Evolutionary conservation across 1,284 basidiomycete species (phyloP), one percentile per base, ranked within the genome.

Genomic region (Phellinidium pouzarii): DNA sequence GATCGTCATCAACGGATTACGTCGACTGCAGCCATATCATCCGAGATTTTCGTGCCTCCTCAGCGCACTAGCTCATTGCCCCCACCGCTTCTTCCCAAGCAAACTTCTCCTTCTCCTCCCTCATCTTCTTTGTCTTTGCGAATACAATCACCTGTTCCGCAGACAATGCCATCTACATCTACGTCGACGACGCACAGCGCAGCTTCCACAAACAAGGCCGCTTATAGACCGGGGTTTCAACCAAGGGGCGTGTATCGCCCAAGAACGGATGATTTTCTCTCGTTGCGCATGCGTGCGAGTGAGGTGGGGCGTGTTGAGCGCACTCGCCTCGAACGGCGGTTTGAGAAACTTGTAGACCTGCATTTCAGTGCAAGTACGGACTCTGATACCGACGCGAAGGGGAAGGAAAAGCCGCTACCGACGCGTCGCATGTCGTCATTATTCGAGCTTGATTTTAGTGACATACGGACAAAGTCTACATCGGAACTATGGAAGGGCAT

Each of bases 271-370:
- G 86, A 90, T 52, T 94, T 89, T 61, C 55, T 82, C n/a, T 75
- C 74, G 8, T 64, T 74, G 2, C 79, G 91, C 43, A 76, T 71
- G 45, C 59, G 64, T 3, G 75, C 73, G 44, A 76, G 75, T 8
- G 81, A 84, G 46, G 78, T 75, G n/a, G 75, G 77, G 26, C 78
- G 84, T 23, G 75, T 89, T 40, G 91, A 94, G 64, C 79, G 84
- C 40, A 86, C 88, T 25, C 80, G 93, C 57, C 68, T 94, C 5
- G 86, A 88, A 58, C 73, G 91, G 48, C 75, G 91, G 31, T 75
- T 94, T 53, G 91, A 92, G 63, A 94, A 94, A 71, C 75, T 94
- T 38, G 84, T 94, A 50, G 75, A 78, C 48, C 70, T 94, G 5
- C 91, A 94, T 67, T 94, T 94, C 62, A 81, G 87, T 44, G 70